Evolutionary conservation across 1,284 basidiomycete species (phyloP), one percentile per base, ranked within the genome.

Genomic region (Lentinus polychrous): DNA sequence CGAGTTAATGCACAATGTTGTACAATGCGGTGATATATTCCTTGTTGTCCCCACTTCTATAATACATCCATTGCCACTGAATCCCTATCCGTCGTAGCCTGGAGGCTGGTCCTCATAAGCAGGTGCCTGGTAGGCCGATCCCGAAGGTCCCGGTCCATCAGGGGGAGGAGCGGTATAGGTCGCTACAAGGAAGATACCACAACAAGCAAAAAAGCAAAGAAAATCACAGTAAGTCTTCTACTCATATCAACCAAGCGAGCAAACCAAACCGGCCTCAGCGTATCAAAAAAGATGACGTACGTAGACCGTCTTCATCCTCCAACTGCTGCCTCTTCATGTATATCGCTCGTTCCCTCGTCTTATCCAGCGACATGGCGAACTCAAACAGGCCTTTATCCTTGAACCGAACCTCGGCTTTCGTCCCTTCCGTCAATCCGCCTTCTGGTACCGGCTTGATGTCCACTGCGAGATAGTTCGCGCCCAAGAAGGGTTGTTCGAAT

Each of bases 401-500:
- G 60, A 86, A 74, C 50, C 86, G 73, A 32, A 90, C 66, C 62
- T 89, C 83, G 1, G 74, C 76, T 46, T 64, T 75, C 18, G 84
- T 83, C 0, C 82, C 83, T 1, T 74, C 66, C 0, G 73, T 75
- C 24, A 90, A 66, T 8, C 81, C 82, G 15, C 86, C 86, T 15
- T 73, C 78, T 0, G 73, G 60, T 0, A 83, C 72, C 8, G 88
- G 85, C 55, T 74, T 78, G 58, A 90, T 68, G 41, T 81, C 76
- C 55, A 91, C 70, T 0, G 67, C 60, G 38, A 90, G 71, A 57
- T 78, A 86, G 60, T 91, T 90, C 8, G 76, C 64, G 41, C 74
- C 76, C 49, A 88, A 81, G 14, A 78, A 73, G 1, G 88, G 87
- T 61, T 89, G 86, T 55, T 86, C 78, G 60, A 86, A 89, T 53